Percentiles rank a stretch among this genome's conserved stretches.
Conservation (phyloP, 1,139 yeast genomes). For the Pichia sp. region DNA sequence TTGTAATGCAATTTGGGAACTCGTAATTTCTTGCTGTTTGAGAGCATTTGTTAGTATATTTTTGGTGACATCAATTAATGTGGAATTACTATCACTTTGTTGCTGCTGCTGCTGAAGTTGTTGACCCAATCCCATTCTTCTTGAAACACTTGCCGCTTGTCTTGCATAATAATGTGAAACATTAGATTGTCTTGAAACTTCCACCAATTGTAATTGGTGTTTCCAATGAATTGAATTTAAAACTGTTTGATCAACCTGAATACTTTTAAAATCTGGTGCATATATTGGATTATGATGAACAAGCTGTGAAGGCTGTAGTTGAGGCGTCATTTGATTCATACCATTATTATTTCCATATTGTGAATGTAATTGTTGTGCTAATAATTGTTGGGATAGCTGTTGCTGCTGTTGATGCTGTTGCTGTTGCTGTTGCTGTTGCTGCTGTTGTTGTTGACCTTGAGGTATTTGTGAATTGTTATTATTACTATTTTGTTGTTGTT, state of each 20-base stretch:
- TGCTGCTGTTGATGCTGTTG: conserved; percentile 13
- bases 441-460: conserved; percentile 7
- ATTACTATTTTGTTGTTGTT: conserved; percentile 1
- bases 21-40: conserved; percentile 14
- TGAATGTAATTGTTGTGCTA: conserved; percentile 10
- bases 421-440: conserved; percentile 1
- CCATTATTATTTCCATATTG: conserved; percentile 3
- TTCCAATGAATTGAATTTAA: conserved; percentile 68
- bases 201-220: conserved; percentile 77
- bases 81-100: conserved; percentile 19
- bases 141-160: conserved; percentile 80
- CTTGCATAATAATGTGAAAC: conserved; percentile 85
- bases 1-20: conserved; percentile 8
- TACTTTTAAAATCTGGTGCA: conserved; percentile 24
- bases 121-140: conserved; percentile 28
- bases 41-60: conserved; percentile 32
- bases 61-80: conserved; percentile 53
- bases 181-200: conserved; percentile 65
- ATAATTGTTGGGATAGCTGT: conserved; percentile 15
- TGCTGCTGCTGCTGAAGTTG: conserved; percentile 14
- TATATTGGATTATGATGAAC: conserved; percentile 25
- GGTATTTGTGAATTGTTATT: conserved; percentile 7
- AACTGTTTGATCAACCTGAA: conserved; percentile 34
- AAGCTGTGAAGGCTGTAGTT: conserved; percentile 9
- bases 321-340: conserved; percentile 10